phyloP scores from a whole-genome alignment of 1,284 basidiomycete genomes.

The Boletus nobilissimus region DNA sequence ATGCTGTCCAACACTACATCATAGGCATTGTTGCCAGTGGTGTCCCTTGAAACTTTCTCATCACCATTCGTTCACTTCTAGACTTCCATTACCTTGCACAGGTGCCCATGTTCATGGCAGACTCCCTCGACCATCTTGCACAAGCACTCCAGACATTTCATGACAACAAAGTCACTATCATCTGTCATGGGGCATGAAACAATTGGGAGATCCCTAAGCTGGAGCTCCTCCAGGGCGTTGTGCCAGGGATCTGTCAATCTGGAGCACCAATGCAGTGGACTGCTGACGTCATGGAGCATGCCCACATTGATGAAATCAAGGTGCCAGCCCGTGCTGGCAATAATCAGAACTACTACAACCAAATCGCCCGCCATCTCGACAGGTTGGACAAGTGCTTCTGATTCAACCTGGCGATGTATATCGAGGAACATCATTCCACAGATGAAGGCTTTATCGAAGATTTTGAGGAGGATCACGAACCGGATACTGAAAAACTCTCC shows the following conservation, averaged over 20 bases:
- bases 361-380: conserved; percentile 10
- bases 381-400: conserved; percentile 10
- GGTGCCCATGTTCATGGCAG: conserved; percentile 4
- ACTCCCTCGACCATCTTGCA: neutral
- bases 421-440: neutral
- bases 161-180: too few relatives aligned
- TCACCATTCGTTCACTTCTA: neutral
- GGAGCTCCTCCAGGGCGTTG: too few relatives aligned
- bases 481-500: neutral
- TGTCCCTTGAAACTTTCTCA: conserved; percentile 12
- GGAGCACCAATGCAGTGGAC: conserved; percentile 17
- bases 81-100: conserved; percentile 18
- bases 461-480: conserved; percentile 11
- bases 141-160: neutral
- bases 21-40: conserved; percentile 2
- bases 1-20: neutral
- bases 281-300: neutral
- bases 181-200: too few relatives aligned
- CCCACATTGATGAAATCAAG: too few relatives aligned
- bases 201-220: too few relatives aligned
- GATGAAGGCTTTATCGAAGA: neutral
- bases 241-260: neutral
- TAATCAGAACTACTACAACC: neutral
- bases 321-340: too few relatives aligned
- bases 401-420: conserved; percentile 15